Conservation (phyloP, 345 rosid genomes). For the Sonneratia caseolaris region DNA sequence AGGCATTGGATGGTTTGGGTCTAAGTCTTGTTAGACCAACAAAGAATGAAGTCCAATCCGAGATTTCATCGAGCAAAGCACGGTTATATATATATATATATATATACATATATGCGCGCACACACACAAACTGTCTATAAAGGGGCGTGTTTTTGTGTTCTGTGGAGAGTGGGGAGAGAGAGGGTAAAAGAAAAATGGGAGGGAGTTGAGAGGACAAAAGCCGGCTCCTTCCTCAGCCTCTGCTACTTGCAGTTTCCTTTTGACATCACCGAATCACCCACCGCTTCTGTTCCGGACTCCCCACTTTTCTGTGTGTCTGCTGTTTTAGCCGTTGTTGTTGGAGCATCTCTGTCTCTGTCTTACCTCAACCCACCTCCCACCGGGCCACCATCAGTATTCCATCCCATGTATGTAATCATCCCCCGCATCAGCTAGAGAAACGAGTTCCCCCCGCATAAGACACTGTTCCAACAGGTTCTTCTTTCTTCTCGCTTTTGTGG, state of each 20-base stretch:
- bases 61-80: too few species aligned
- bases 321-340: background rate
- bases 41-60: too few species aligned
- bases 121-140: background rate
- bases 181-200: background rate
- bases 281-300: background rate
- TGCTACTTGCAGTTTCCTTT: background rate
- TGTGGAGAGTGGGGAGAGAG: background rate
- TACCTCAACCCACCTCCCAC: background rate
- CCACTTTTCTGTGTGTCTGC: background rate
- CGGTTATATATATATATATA: too few species aligned
- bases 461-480: background rate
- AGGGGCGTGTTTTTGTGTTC: background rate
- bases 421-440: background rate
- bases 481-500: background rate
- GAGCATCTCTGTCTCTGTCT: background rate
- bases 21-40: too few species aligned
- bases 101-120: too few species aligned
- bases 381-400: background rate
- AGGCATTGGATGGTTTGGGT: too few species aligned
- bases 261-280: background rate
- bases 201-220: background rate
- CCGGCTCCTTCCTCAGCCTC: slow-evolving; percentile 1
- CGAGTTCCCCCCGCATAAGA: background rate
- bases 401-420: background rate